Conservation (phyloP, 1,284 basidiomycete species). For the Entoloma clypeatum region DNA sequence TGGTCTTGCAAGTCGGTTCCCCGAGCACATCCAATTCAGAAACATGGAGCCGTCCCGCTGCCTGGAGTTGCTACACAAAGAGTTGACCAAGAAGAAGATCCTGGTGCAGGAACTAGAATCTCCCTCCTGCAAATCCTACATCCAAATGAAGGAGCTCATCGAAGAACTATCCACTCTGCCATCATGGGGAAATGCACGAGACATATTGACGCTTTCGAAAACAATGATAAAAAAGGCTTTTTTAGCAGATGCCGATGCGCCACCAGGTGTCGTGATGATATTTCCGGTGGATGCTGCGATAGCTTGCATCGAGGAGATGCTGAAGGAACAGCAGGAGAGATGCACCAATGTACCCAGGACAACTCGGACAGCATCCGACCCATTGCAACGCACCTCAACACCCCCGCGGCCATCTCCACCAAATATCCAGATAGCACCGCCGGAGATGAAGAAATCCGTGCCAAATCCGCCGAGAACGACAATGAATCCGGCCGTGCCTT, state of each 20-base stretch:
- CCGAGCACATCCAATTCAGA: constrained; percentile 50
- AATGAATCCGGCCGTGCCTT: constrained; percentile 2
- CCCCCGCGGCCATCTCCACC: no score
- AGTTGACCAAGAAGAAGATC: constrained; percentile 43
- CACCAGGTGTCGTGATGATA: constrained; percentile 3
- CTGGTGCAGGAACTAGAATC: constrained; percentile 36
- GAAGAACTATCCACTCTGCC: constrained; percentile 9
- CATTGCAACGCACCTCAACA: no score
- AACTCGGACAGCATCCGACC: no score
- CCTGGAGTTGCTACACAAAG: constrained; percentile 44
- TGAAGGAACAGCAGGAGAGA: constrained; percentile 20
- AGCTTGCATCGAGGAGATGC: constrained; percentile 11
- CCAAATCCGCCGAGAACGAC: no score
- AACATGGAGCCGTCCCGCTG: constrained; percentile 50
- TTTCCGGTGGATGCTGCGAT: constrained; percentile 21
- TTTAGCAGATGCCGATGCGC: constrained; percentile 13
- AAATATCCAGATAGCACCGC: constrained; percentile 12
- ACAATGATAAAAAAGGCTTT: constrained; percentile 38
- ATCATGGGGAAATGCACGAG: constrained; percentile 32
- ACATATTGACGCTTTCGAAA: constrained; percentile 48
- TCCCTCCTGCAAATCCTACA: constrained; percentile 27
- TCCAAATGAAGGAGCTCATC: constrained; percentile 28
- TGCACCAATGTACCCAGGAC: constrained; percentile 2
- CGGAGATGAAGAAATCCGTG: constrained; percentile 5
- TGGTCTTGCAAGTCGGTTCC: constrained; percentile 63